Evolutionary conservation across 257 asterid genomes (phyloP).

Genomic region (Jasminum sambac): DNA sequence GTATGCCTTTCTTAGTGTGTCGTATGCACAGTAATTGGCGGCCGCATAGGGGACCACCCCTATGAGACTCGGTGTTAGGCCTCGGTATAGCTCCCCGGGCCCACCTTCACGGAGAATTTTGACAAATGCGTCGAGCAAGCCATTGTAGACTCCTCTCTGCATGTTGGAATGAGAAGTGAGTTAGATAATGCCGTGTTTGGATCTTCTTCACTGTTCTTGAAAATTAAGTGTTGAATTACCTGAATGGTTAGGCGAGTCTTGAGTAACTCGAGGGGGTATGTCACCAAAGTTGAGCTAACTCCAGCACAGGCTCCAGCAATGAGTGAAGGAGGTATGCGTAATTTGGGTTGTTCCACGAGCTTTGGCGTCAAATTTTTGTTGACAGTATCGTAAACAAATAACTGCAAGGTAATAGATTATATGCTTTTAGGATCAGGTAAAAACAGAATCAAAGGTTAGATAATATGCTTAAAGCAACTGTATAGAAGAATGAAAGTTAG

Average conservation of each 20-base stretch:
- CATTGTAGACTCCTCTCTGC: slow-evolving; percentile 76
- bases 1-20: slow-evolving; percentile 67
- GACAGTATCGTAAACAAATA: slow-evolving; percentile 84
- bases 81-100: slow-evolving; percentile 80
- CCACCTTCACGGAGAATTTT: slow-evolving; percentile 92
- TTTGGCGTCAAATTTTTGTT: slow-evolving; percentile 77
- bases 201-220: not conserved
- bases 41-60: slow-evolving; percentile 95
- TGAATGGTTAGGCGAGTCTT: slow-evolving; percentile 91
- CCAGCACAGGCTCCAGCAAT: slow-evolving; percentile 98
- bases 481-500: not conserved
- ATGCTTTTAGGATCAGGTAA: slow-evolving; percentile 1
- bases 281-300: slow-evolving; percentile 82
- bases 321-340: slow-evolving; percentile 77
- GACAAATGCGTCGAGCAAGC: slow-evolving; percentile 75
- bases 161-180: slow-evolving; percentile 1
- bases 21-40: slow-evolving; percentile 83
- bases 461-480: not conserved
- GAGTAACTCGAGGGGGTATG: slow-evolving; percentile 92
- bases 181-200: not conserved
- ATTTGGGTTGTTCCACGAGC: slow-evolving; percentile 56
- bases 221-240: slow-evolving; percentile 39
- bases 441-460: not conserved
- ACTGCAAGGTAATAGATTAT: slow-evolving; percentile 44
- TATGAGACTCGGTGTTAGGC: slow-evolving; percentile 82